Evolutionary conservation across 1,284 basidiomycete species (phyloP).

Genomic region (Crepidotus sp.): DNA sequence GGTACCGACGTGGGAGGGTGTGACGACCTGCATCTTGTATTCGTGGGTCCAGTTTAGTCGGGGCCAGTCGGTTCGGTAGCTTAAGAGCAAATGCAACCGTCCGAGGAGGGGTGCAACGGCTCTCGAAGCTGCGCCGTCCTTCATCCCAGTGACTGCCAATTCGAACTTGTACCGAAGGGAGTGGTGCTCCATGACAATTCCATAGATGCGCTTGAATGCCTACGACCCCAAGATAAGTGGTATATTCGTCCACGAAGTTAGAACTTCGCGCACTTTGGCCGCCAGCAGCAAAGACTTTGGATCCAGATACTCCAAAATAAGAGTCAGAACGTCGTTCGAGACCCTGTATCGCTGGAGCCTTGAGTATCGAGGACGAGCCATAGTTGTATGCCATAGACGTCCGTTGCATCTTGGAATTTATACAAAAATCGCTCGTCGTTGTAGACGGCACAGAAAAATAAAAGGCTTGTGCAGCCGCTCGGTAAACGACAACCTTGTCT

Average conservation of each 20-base stretch:
- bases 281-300: slow-evolving; percentile 42
- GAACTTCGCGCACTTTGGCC: slow-evolving; percentile 33
- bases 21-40: slow-evolving; percentile 35
- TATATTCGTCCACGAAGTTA: slow-evolving; percentile 3
- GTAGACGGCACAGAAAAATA: slow-evolving; percentile 31
- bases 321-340: slow-evolving; percentile 44
- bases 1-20: slow-evolving; percentile 36
- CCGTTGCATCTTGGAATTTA: slow-evolving; percentile 33
- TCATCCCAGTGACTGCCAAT: slow-evolving; percentile 45
- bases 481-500: slow-evolving; percentile 26
- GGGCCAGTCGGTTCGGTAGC: slow-evolving; percentile 47
- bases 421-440: slow-evolving; percentile 29
- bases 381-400: slow-evolving; percentile 27
- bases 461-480: slow-evolving; percentile 29
- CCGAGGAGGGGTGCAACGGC: slow-evolving; percentile 28
- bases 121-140: slow-evolving; percentile 38
- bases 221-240: slow-evolving; percentile 20
- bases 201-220: slow-evolving; percentile 39
- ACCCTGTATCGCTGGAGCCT: slow-evolving; percentile 38
- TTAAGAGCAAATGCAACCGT: slow-evolving; percentile 40
- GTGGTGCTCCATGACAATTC: slow-evolving; percentile 36
- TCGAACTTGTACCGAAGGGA: slow-evolving; percentile 47
- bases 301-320: slow-evolving; percentile 45
- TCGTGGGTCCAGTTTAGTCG: slow-evolving; percentile 42
- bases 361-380: slow-evolving; percentile 35